Conservation (phyloP, 169 alveolate genomes). For the Plasmodium fragile region DNA sequence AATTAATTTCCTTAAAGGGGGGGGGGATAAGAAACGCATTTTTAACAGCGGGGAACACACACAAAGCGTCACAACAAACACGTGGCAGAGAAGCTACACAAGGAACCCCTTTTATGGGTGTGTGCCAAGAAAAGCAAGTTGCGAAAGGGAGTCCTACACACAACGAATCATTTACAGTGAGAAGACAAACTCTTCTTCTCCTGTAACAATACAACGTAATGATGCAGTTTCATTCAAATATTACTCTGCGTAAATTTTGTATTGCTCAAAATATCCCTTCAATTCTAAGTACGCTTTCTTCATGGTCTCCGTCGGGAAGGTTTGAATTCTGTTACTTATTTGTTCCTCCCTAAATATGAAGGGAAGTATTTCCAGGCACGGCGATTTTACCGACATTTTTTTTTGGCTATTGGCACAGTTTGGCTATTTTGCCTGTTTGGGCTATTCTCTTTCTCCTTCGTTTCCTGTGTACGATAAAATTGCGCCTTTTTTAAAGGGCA, state of each 20-base stretch:
- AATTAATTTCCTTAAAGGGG: slow-evolving; percentile 47
- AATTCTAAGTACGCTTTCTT: slow-evolving; percentile 71
- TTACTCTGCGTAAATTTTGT: slow-evolving; percentile 74
- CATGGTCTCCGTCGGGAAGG: slow-evolving; percentile 73
- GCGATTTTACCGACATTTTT: slow-evolving; percentile 67
- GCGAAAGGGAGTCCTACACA: neutral
- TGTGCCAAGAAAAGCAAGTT: neutral
- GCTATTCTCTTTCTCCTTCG: neutral
- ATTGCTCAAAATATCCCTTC: slow-evolving; percentile 75
- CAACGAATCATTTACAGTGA: neutral
- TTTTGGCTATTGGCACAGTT: neutral
- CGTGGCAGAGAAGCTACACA: neutral
- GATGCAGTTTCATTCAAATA: slow-evolving; percentile 1
- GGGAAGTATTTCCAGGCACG: slow-evolving; percentile 70
- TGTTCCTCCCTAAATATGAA: slow-evolving; percentile 76
- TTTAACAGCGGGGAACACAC: neutral
- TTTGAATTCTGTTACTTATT: slow-evolving; percentile 71
- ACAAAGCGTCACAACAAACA: neutral
- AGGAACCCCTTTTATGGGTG: neutral
- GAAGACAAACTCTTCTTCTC: slow-evolving; percentile 3
- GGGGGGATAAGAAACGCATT: neutral
- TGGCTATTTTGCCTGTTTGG: neutral
- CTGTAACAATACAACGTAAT: neutral
- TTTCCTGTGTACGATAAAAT: neutral
- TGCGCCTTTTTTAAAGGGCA: neutral